Percentiles rank a stretch among this genome's conserved stretches.
Evolutionary conservation across 2,329 filamentous ascomycete genomes (phyloP).

Genomic region (Xylariaceae sp.): DNA sequence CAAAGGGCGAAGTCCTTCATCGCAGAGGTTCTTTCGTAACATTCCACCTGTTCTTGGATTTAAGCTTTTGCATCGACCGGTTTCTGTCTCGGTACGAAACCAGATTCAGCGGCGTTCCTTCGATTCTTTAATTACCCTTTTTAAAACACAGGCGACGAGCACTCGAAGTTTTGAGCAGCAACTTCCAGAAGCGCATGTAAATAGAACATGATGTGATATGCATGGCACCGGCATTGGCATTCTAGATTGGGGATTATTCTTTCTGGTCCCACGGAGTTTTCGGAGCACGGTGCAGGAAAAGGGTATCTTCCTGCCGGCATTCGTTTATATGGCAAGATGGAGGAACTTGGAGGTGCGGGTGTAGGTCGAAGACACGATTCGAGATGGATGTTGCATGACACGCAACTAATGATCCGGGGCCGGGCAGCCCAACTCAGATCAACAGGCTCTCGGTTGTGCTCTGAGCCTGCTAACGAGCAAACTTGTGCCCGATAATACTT

Average conservation of each 20-base stretch:
- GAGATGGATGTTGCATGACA: too few relatives aligned
- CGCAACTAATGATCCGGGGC: constrained; percentile 21
- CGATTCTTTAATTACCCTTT: constrained; percentile 30
- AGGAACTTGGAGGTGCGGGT: neutral
- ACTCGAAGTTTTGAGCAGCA: constrained; percentile 32
- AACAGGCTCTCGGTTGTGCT: constrained; percentile 22
- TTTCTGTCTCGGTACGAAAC: constrained; percentile 9
- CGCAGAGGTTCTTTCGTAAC: constrained; percentile 45
- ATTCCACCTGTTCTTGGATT: constrained; percentile 14
- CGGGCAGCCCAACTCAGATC: constrained; percentile 35
- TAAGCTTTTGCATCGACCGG: constrained; percentile 17
- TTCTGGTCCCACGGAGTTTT: constrained; percentile 45
- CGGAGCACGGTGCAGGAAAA: constrained; percentile 42
- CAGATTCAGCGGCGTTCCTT: constrained; percentile 22
- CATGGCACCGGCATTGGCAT: constrained; percentile 48
- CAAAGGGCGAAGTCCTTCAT: constrained; percentile 46
- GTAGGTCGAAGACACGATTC: too few relatives aligned
- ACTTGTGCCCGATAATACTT: constrained; percentile 41
- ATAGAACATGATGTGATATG: constrained; percentile 51
- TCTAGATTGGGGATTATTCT: constrained; percentile 43
- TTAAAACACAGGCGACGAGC: constrained; percentile 29
- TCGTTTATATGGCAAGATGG: constrained; percentile 41
- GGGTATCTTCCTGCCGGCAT: constrained; percentile 40
- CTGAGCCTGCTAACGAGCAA: constrained; percentile 28
- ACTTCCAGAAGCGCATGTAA: constrained; percentile 43